Base-by-base conservation (phyloP, 129 eudicot genomes). In the Pseudognaphalium luteoalbum region DNA sequence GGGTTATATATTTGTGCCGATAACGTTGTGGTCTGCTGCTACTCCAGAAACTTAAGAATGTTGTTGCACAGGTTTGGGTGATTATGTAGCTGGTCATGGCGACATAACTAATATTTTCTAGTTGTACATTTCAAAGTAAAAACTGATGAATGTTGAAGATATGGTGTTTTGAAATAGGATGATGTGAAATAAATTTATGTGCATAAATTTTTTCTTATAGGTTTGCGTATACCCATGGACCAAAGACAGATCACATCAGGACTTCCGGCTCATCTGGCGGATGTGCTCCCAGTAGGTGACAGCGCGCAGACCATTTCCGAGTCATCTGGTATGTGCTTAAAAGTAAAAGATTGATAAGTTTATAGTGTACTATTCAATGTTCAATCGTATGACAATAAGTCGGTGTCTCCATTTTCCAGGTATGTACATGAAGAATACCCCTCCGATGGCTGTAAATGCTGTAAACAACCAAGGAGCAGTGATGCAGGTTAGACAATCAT, bases 201-300 rank as follows among this genome's bases (percentile, higher is more conserved):
- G 20, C 30, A 29, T 8, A 47, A 30, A 1, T 37, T 75, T 75
- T 57, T 79, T 50, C 25, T 57, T 73, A 60, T 82, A 93, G 98
- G 98, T 34, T 80, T 91, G 74, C 80, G 96, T 54, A 67, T 94
- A 74, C 90, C 96, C 75, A 87, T 50, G 81, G 97, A 94, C 57
- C 99, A 94, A 78, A 91, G 97, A 72, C 99, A 91, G 72, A 76
- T 83, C 52, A 87, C 90, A 34, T 84, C 97, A 33, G 68, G 90
- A 62, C 97, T 94, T 78, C 99, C 99, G 17, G 64, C 86, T 73
- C 99, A 94, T 83, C 87, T 94, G 79, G 90, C 75, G 50, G 96
- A 94, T 87, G 88, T 94, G 52, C 96, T 91, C 17, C 75, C 86
- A 56, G 83, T 79, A 19, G 82, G 79, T 74, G 97, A 94, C 44